Evolutionary conservation across 1,284 basidiomycete species (phyloP), one percentile per base, ranked within the genome.

Genomic region (Heterobasidion parviporum): DNA sequence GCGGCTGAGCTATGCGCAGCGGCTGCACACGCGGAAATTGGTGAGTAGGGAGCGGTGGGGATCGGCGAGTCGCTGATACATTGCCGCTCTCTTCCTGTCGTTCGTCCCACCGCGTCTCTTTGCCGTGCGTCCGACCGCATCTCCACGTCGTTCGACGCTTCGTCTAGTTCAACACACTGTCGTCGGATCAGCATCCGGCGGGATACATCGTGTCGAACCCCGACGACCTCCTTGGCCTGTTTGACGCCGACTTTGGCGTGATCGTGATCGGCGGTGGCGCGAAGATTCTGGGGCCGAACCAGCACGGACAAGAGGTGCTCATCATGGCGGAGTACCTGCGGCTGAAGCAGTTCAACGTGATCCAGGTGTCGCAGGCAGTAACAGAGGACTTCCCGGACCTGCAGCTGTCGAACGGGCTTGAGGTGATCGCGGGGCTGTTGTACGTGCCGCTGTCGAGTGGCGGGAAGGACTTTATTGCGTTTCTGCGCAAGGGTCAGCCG

Each of bases 181-280:
- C 86, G 1, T 85, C 84, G 5, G 82, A 87, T 53, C 75, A 79
- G 51, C 87, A 91, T 63, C 86, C 90, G 6, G 83, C 85, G 15
- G 90, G 89, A 0, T 93, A 93, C 70, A 92, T 94, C 61, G 85
- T 94, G 16, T 91, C 89, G 34, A 91, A 93, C 65, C 87, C 91
- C 1, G 87, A 93, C 63, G 92, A 94, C 64, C 72, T 94, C 10
- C 76, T 96, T 3, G 79, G 81, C 6, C 71, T 94, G 26, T 94
- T 94, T 65, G 89, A 93, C 65, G 91, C 91, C 15, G 91, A 94
- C 65, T 88, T 84, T 65, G 90, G 91, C 57, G 81, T 93, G 18
- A 75, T 94, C 35, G 88, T 92, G 57, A 90, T 94, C 61, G 91
- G 91, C 8, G 89, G 92, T 62, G 88, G 88, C 45, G 89, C 89